Evolutionary conservation across 345 rosid genomes (phyloP), one percentile per base, ranked within the genome.

Genomic region (Carallia pectinifolia): DNA sequence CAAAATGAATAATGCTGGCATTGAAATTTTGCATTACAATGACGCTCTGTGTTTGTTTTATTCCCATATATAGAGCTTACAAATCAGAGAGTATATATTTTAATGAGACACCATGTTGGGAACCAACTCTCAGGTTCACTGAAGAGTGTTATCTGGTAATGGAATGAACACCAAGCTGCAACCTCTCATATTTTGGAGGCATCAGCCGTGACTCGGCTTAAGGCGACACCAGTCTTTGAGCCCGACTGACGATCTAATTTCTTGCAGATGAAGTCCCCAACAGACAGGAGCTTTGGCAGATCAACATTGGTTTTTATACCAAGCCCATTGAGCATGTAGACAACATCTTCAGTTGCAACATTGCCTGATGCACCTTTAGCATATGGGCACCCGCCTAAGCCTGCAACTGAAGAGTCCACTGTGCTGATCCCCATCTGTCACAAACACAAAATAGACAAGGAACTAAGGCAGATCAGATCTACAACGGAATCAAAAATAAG

Each of bases 281-380:
- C 84, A 58, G 72, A 66, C 65, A 82, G 75, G 72, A 89, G 96
- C 77, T 86, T 86, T 4, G 64, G 34, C 19, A 89, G 76, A 65
- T 89, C 96, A 58, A 87, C 90, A 13, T 87, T 86, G 53, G 88
- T 89, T 56, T 79, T 80, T 52, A 87, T 84, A 7, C 96, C 96
- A 4, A 87, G 87, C 53, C 96, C 96, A 13, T 86, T 71, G 3
- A 89, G 92, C 96, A 87, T 83, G 79, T 87, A 86, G n/a, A 89
- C 85, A 15, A 89, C 90, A 62, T 89, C 92, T 77, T 89, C 96
- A 0, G 90, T 84, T 4, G 96, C 87, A 10, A 87, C 96, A 71
- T 89, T 89, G 60, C 96, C 96, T 0, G 96, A 78, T 19, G 96
- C 96, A 50, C 92, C 90, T 81, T 86, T 87, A 6, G 96, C 96